These are phyloP conservation scores for Fusarium domesticum DNA, from an alignment of 2,329 filamentous ascomycete species.

Conservation along the genomic window DNA sequence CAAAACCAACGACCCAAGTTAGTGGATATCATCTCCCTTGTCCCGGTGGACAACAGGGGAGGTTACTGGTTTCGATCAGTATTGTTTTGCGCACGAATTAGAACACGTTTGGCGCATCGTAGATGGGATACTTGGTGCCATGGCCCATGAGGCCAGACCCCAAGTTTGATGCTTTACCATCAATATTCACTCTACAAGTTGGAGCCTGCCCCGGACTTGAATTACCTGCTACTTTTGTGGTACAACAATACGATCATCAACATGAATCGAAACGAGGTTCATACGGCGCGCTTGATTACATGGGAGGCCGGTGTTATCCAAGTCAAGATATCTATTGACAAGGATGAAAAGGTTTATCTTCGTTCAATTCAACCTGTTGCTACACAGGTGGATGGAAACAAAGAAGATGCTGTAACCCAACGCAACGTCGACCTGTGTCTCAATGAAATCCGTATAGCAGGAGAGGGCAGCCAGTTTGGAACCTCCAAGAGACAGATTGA, in stretches of 20 bases:
- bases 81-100: neutral
- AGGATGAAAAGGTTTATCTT: neutral
- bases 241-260: neutral
- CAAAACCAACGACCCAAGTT: no score
- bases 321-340: neutral
- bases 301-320: neutral
- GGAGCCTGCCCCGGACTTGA: neutral
- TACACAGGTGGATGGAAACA: neutral
- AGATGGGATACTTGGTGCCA: no score
- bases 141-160: no score
- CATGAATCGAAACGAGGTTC: neutral
- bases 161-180: no score
- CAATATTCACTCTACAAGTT: no score
- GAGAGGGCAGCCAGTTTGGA: conserved; percentile 4
- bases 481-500: conserved; percentile 27
- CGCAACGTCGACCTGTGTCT: neutral
- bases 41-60: neutral
- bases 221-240: neutral
- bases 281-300: neutral
- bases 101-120: neutral
- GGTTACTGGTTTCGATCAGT: neutral
- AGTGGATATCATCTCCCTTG: no score
- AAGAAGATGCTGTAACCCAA: neutral
- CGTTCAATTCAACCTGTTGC: neutral
- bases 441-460: conserved; percentile 1